Conservation (phyloP, 805 yeast species). For the Tetrapisispora phaffii region DNA sequence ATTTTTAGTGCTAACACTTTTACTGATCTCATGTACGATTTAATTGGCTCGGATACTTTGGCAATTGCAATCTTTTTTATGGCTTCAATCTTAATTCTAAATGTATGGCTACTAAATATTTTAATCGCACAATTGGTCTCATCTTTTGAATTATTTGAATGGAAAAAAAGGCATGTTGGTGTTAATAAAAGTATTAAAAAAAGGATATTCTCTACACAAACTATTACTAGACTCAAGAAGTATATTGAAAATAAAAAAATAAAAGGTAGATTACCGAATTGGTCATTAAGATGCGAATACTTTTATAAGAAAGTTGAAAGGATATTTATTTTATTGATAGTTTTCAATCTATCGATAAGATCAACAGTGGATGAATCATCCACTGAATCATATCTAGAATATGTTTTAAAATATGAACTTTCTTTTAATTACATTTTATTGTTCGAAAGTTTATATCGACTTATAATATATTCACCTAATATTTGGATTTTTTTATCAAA, state of each 20-base stretch:
- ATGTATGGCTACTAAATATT: constrained; percentile 1
- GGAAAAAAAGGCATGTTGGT: neutral
- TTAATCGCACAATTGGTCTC: constrained; percentile 1
- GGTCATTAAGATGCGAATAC: neutral
- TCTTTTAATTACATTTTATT: neutral
- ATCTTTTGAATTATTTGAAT: neutral
- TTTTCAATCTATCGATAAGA: neutral
- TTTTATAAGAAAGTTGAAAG: neutral
- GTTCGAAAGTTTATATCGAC: neutral
- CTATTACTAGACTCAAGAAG: neutral
- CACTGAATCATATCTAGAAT: neutral
- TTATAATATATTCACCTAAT: neutral
- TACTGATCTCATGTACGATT: constrained; percentile 1
- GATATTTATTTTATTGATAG: neutral
- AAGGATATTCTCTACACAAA: no score
- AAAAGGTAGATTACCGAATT: neutral
- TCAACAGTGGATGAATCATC: neutral
- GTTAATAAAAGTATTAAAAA: neutral
- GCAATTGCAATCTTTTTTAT: neutral
- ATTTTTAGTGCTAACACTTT: constrained; percentile 2
- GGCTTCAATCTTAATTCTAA: neutral
- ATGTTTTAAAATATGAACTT: neutral
- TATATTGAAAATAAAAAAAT: neutral
- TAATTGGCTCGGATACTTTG: neutral
- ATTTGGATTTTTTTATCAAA: neutral